Conservation (phyloP, 2,329 filamentous ascomycete genomes). For the Aspergillus bombycis region DNA sequence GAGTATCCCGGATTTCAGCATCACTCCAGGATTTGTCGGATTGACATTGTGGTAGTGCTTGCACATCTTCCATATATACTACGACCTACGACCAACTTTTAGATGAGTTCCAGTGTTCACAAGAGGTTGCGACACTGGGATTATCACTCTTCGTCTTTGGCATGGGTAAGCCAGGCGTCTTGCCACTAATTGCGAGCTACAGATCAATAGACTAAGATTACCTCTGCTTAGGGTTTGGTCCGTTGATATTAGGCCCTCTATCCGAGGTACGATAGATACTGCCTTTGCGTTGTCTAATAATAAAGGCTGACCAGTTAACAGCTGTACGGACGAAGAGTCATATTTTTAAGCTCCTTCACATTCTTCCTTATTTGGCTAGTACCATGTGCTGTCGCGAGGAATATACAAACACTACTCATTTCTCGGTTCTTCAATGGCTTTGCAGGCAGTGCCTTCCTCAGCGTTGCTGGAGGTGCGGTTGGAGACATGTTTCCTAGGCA, state of each 20-base stretch:
- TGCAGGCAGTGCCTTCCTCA: slow-evolving; percentile 57
- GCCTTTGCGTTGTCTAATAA: neutral
- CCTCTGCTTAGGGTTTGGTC: slow-evolving; percentile 49
- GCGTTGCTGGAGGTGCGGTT: slow-evolving; percentile 49
- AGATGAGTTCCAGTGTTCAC: slow-evolving; percentile 71
- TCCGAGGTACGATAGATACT: slow-evolving; percentile 53
- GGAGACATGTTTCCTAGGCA: neutral
- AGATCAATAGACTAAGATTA: slow-evolving; percentile 24
- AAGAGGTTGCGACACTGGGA: slow-evolving; percentile 75
- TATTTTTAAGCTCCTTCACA: slow-evolving; percentile 75
- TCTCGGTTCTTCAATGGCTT: slow-evolving; percentile 68
- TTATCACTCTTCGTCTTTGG: slow-evolving; percentile 83
- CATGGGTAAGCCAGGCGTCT: slow-evolving; percentile 51
- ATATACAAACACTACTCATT: slow-evolving; percentile 77
- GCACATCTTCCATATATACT: slow-evolving; percentile 85
- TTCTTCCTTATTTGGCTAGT: slow-evolving; percentile 80
- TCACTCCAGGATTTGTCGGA: neutral
- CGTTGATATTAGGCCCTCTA: slow-evolving; percentile 65
- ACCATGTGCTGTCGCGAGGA: slow-evolving; percentile 75
- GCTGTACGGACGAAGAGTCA: slow-evolving; percentile 80
- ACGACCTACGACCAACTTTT: slow-evolving; percentile 80
- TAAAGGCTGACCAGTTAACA: slow-evolving; percentile 29
- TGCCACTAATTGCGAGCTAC: slow-evolving; percentile 11
- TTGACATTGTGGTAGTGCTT: slow-evolving; percentile 61
- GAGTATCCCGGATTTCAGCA: slow-evolving; percentile 47